Base-by-base conservation (phyloP, 192 early-diverging fungal genomes). In the Podila epicladia region DNA sequence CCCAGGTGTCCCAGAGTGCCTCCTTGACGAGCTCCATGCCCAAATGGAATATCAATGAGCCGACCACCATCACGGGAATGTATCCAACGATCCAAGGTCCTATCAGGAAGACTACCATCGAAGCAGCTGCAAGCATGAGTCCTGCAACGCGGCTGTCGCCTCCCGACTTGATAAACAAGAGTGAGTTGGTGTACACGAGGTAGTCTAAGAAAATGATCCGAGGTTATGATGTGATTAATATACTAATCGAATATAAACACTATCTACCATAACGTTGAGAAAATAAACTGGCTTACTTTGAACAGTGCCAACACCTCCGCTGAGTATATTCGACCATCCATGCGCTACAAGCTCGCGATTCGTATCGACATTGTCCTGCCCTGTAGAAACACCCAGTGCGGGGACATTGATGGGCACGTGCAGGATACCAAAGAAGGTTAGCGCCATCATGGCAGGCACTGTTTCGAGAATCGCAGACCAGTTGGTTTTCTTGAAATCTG, bases 361-460 rank as follows among this genome's bases (percentile, higher is more conserved):
- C 57, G 93, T 91, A 83, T 98, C 93, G 24, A 98, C 91, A 69
- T 92, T 87, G 75, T 95, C 94, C 48, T 91, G 88, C n/a, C 93
- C 89, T 4, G 96, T 96, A 2, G 97, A 98, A 7, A 98, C 96
- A 1, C 95, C 94, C 60, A 97, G 85, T 12, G 96, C 96, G 8
- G 96, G 97, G 0, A 98, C 93, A 74, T 98, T 99, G 74, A 99
- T 98, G 2, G 98, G 97, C 7, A 99, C 98, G 82, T 99, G 97
- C 29, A 99, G 82, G 58, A 99, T 91, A 71, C 89, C 96, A 86
- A 98, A 98, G 70, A 98, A 98, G 7, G 96, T 93, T 71, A 98
- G 84, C 0, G 96, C 96, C 24, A 97, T 67, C 92, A 96, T 95
- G n/a, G 95, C 96, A n/a, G 96, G 96, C 20, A 96, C 73, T 0